Evolutionary conservation across 768 basidiomycete species (phyloP).

Genomic region (Lentinula lateritia): DNA sequence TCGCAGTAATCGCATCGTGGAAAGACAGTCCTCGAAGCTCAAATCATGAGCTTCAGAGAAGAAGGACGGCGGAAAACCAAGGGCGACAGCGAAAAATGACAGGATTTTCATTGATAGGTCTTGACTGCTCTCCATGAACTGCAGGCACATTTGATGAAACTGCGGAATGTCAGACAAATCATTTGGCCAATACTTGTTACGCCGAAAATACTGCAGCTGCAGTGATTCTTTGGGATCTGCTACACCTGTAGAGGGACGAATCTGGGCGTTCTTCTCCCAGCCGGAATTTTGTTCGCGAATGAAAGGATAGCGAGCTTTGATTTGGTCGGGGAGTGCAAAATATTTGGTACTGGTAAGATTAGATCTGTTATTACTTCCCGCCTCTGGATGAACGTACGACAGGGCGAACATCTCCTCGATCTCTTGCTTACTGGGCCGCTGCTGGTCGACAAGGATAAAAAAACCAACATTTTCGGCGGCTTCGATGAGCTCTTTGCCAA

Average conservation of each 20-base stretch:
- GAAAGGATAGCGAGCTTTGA: background rate
- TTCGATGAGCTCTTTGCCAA: background rate
- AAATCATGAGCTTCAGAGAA: background rate
- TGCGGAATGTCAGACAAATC: background rate
- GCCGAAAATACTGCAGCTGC: slow-evolving; percentile 1
- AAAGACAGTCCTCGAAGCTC: background rate
- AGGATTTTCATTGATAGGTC: background rate
- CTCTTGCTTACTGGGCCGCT: background rate
- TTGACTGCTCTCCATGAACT: background rate
- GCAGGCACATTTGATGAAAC: background rate
- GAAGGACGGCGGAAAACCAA: background rate
- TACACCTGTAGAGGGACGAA: slow-evolving; percentile 3
- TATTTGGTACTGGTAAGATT: background rate
- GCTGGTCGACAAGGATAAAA: background rate
- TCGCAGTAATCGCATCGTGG: background rate
- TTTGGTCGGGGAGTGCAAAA: background rate
- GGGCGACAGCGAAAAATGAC: background rate
- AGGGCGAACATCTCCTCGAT: background rate
- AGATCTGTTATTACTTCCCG: background rate
- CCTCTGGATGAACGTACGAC: background rate
- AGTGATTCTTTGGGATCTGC: slow-evolving; percentile 4
- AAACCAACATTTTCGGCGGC: background rate
- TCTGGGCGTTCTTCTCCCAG: slow-evolving; percentile 2
- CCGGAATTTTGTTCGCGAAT: background rate
- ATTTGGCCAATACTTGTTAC: background rate